Conservation (phyloP, 805 yeast species). For the Wickerhamomyces tratensis region DNA sequence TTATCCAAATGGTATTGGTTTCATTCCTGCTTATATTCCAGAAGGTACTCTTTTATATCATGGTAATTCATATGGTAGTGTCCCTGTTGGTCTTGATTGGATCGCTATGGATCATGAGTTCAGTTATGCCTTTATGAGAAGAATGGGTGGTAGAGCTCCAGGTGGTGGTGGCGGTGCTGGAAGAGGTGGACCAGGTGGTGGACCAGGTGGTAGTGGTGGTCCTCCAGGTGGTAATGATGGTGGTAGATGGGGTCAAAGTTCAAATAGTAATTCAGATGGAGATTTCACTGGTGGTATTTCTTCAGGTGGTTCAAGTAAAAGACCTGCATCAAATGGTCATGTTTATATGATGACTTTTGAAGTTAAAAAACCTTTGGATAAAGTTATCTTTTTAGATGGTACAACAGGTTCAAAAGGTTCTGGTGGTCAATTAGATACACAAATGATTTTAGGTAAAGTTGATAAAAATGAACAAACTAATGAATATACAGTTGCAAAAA, state of each 20-base stretch:
- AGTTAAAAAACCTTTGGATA: slow-evolving; percentile 36
- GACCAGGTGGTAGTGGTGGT: not conserved
- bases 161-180: slow-evolving; percentile 3
- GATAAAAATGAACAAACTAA: slow-evolving; percentile 19
- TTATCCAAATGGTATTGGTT: slow-evolving; percentile 47
- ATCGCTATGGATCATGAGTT: slow-evolving; percentile 57
- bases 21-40: slow-evolving; percentile 52
- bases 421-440: slow-evolving; percentile 57
- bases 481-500: slow-evolving; percentile 37
- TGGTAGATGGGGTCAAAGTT: not conserved
- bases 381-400: slow-evolving; percentile 46
- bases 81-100: slow-evolving; percentile 49
- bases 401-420: slow-evolving; percentile 54
- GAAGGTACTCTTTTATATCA: slow-evolving; percentile 51
- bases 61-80: slow-evolving; percentile 28
- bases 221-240: slow-evolving; percentile 8
- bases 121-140: slow-evolving; percentile 37
- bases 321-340: slow-evolving; percentile 1
- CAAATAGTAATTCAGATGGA: not conserved
- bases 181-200: slow-evolving; percentile 1
- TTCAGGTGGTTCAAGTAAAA: not conserved
- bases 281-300: not conserved
- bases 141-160: slow-evolving; percentile 5
- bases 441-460: slow-evolving; percentile 29
- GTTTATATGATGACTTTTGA: slow-evolving; percentile 34